A percentile compares a stretch with the other conserved stretches of the same genome.
Evolutionary conservation across 1,284 basidiomycete genomes (phyloP).

Genomic region (Boletus semigastroideus): DNA sequence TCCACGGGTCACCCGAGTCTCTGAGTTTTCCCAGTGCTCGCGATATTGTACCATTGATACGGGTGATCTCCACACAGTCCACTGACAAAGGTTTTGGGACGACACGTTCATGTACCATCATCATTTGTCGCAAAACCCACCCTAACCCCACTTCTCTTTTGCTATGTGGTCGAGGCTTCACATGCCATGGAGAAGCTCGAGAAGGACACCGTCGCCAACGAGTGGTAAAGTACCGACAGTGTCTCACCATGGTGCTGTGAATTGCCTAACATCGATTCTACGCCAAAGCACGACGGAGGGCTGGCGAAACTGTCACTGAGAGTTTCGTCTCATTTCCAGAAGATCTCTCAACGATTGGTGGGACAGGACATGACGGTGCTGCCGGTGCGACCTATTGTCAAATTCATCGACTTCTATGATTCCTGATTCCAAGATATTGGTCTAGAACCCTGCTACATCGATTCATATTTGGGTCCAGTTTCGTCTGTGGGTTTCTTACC

Average conservation of each 20-base stretch:
- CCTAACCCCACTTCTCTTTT: not conserved
- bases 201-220: constrained; percentile 1
- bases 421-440: not conserved
- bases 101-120: not conserved
- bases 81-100: too few species aligned
- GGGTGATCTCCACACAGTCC: too few species aligned
- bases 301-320: not conserved
- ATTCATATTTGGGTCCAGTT: constrained; percentile 1
- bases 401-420: not conserved
- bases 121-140: not conserved
- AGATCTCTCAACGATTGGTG: not conserved
- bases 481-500: constrained; percentile 15
- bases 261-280: not conserved
- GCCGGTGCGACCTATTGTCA: not conserved
- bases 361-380: constrained; percentile 1
- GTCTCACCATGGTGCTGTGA: not conserved
- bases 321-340: not conserved
- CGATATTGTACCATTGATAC: too few species aligned
- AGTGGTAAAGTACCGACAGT: constrained; percentile 3
- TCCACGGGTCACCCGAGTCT: too few species aligned
- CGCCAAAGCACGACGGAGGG: constrained; percentile 4
- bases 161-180: constrained; percentile 15
- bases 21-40: too few species aligned
- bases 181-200: constrained; percentile 6
- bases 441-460: constrained; percentile 9